Percentiles rank a stretch among this genome's conserved stretches.
These are phyloP conservation scores for Verticillium alfalfae DNA, from an alignment of 2,329 filamentous ascomycete genomes.

Conservation along the genomic window DNA sequence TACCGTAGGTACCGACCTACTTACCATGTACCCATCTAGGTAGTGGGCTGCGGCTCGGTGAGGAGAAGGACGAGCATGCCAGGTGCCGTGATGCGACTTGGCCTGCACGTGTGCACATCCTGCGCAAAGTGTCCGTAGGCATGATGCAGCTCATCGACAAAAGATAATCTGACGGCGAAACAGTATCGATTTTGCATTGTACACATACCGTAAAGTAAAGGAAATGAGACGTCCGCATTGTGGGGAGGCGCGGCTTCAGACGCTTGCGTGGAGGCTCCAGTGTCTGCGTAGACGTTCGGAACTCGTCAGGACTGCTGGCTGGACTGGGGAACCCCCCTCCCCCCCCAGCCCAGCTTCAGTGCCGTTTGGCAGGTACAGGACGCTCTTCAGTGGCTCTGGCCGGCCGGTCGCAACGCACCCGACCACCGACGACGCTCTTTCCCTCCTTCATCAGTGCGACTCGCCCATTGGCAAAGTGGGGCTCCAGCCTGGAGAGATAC, in stretches of 20 bases:
- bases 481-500: slow-evolving; percentile 2
- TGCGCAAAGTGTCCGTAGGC: not conserved
- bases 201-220: not conserved
- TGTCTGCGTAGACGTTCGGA: not conserved
- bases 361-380: not conserved
- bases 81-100: not conserved
- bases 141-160: not conserved
- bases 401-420: not conserved
- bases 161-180: not conserved
- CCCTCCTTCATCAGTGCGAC: not conserved
- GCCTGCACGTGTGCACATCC: not conserved
- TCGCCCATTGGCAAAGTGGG: not conserved
- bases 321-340: no score
- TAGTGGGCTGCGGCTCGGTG: not conserved
- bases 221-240: not conserved
- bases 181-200: not conserved
- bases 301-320: no score
- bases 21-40: not conserved
- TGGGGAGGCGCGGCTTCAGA: not conserved
- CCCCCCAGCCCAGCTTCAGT: no score
- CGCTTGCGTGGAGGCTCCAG: not conserved
- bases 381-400: not conserved
- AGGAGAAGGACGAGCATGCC: not conserved
- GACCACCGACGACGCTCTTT: not conserved
- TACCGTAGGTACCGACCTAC: no score